Base-by-base conservation (phyloP, 2,329 filamentous ascomycete genomes). In the Ophiostoma novo-ulmi region DNA sequence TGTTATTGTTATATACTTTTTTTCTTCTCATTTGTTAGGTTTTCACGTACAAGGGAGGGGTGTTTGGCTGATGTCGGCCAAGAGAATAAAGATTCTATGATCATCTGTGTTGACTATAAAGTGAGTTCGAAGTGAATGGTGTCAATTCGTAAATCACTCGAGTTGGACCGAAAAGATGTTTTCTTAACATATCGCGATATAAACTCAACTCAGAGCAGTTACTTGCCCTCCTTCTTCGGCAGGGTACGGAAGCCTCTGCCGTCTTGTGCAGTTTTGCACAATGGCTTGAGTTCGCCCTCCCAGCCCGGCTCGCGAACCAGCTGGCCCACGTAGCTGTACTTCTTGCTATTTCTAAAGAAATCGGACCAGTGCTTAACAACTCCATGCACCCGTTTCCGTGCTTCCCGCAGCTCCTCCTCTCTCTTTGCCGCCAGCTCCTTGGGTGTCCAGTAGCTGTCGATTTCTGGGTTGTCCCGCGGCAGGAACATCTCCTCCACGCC, bases 401-500 rank as follows among this genome's bases (percentile, higher is more conserved):
- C 94, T 68, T 84, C 81, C 69, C 84, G 82, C 68, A 84, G 75
- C 81, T 97, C 94, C 78, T 85, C 80, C 75, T 86, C 85, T 73
- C 87, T 85, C 70, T 88, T 71, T 48, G 74, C 78, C 71, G 79
- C 81, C 73, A 90, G 80, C 77, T 89, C 84, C 17, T 82, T 83
- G 22, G 85, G 81, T 48, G 80, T 81, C 80, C 83, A 89, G 76
- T 85, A 80, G 36, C 48, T 76, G 78, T 94, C 91, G 36, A 91
- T 85, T 70, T 83, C 82, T 0, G 85, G 82, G 76, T 89, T 84
- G 78, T 90, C 87, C 44, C 87, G 75, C 1, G 88, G 88, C 10
- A 94, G 78, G 80, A 88, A 98, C 87, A 96, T 95, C 73, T 89
- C 86, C 81, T 98, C 95, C 5, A 92, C 90, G 65, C 95, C 95